Base-by-base conservation (phyloP, 129 eudicot species). In the Lonicera japonica region DNA sequence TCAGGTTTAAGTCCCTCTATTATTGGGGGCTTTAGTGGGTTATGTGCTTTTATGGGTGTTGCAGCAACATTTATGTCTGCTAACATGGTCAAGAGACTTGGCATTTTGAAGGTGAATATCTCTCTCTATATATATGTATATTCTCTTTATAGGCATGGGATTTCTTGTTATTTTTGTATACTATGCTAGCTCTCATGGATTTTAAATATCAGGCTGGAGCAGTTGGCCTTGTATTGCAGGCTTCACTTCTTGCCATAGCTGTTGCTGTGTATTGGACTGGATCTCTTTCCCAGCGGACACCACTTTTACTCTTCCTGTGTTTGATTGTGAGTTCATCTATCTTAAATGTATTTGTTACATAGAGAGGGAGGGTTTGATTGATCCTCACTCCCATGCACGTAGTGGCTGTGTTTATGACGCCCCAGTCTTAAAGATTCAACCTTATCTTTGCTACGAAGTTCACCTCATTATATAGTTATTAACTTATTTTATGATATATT, bases 41-140 rank as follows among this genome's bases (percentile, higher is more conserved):
- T 88, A 72, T 94, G 96, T 70, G 99, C 99, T 72, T 94, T 88
- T 67, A 85, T 85, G 95, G 99, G 99, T 22, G 91, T 94, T 47
- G 90, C 96, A 64, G 99, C 99, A 72, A 94, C 99, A 50, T 88
- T 85, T 75, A 62, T 88, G 66, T 94, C 99, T 60, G 89, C 99
- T 69, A 77, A 67, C 63, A 74, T 94, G 80, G 95, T 88, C 70
- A 75, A 77, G 60, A 78, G 22, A 59, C 83, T 88, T 67, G 96
- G 96, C 63, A 79, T 94, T 46, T 80, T 94, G 23, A 88, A 82
- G 98, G 98, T 85, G 62, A 38, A 40, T 9, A 61, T 66, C 38
- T 67, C 60, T 76, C 25, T 64, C 56, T 76, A 19, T 9, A 52
- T 19, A 53, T 20, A 25, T 25, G 10, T 20, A 64, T 18, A 6